Conservation (phyloP, 1,284 basidiomycete genomes). For the Cryptococcus depauperatus region DNA sequence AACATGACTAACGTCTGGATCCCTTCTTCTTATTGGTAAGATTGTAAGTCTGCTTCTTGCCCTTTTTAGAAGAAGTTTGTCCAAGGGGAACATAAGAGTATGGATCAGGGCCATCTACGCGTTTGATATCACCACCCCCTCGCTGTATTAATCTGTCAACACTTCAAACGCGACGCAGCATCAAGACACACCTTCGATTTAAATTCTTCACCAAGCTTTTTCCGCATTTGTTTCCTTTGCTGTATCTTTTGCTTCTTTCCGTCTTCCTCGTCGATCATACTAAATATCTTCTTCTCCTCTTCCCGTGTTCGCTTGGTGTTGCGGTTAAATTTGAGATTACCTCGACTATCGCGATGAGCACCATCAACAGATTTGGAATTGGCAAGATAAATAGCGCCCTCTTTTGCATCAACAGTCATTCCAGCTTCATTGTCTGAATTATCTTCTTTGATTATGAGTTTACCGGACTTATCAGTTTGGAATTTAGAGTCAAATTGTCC, state of each 20-base stretch:
- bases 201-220: slow-evolving; percentile 75
- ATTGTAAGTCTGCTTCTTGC: slow-evolving; percentile 26
- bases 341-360: slow-evolving; percentile 71
- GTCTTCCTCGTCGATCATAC: slow-evolving; percentile 47
- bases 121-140: slow-evolving; percentile 87
- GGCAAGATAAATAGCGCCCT: slow-evolving; percentile 76
- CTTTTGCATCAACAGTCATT: slow-evolving; percentile 48
- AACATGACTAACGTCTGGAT: slow-evolving; percentile 24
- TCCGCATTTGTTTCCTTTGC: slow-evolving; percentile 51
- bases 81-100: slow-evolving; percentile 83
- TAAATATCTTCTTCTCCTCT: slow-evolving; percentile 46
- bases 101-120: slow-evolving; percentile 69
- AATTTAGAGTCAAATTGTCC: slow-evolving; percentile 80
- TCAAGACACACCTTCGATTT: slow-evolving; percentile 58
- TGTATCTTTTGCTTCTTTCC: slow-evolving; percentile 46
- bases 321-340: slow-evolving; percentile 91
- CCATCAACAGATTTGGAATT: slow-evolving; percentile 66
- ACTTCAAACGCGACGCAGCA: slow-evolving; percentile 47
- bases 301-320: slow-evolving; percentile 82
- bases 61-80: slow-evolving; percentile 55
- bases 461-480: slow-evolving; percentile 83
- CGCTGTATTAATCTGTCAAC: slow-evolving; percentile 50
- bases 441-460: slow-evolving; percentile 66
- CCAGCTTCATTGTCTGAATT: slow-evolving; percentile 46
- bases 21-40: slow-evolving; percentile 47